phyloP scores from a whole-genome alignment of 2,329 filamentous ascomycete genomes.

The Cadophora malorum region DNA sequence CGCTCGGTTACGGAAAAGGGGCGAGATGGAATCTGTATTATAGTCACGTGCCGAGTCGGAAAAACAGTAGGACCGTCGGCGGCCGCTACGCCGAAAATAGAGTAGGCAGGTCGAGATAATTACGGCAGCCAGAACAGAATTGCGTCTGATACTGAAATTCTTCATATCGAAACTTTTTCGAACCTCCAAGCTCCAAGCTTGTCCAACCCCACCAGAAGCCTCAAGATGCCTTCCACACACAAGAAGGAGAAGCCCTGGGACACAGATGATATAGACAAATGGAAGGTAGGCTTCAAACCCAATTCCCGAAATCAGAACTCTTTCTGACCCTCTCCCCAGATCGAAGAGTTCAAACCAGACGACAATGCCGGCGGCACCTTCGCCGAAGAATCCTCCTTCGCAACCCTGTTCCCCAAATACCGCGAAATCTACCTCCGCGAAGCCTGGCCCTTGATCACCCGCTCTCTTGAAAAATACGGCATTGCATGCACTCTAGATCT shows the following conservation, averaged over 20 bases:
- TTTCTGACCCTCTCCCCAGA: conserved; percentile 49
- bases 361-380: conserved; percentile 89
- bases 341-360: conserved; percentile 82
- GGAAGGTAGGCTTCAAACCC: conserved; percentile 65
- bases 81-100: neutral
- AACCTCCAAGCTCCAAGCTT: conserved; percentile 29
- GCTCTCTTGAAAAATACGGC: conserved; percentile 82
- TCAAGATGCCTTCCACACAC: conserved; percentile 82
- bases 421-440: conserved; percentile 92
- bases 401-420: conserved; percentile 91
- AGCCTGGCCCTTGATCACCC: conserved; percentile 90
- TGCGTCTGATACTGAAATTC: conserved; percentile 23
- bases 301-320: conserved; percentile 8
- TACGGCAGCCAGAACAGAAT: conserved; percentile 20
- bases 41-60: neutral
- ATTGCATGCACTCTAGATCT: conserved; percentile 93
- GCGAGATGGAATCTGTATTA: neutral
- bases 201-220: conserved; percentile 33
- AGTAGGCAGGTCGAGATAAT: neutral
- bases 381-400: conserved; percentile 90
- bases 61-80: neutral
- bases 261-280: conserved; percentile 96
- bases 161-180: conserved; percentile 32
- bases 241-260: conserved; percentile 94
- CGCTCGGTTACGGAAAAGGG: conserved; percentile 10